Evolutionary conservation across 2,329 filamentous ascomycete genomes (phyloP), one percentile per base, ranked within the genome.

Genomic region (Microsporum ferrugineum): DNA sequence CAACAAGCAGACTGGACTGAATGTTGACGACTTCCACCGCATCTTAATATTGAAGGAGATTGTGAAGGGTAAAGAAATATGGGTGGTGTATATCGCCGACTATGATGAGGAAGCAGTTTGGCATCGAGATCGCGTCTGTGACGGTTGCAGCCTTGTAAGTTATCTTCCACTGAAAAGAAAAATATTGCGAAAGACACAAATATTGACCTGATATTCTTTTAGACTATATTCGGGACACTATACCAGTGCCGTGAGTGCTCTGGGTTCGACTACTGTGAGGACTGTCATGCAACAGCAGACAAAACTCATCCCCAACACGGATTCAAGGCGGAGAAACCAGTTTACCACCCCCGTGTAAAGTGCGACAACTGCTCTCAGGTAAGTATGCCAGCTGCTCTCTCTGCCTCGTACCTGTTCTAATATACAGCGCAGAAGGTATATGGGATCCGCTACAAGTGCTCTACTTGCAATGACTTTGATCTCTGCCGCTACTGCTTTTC

Each of bases 111-210:
- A 60, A 6, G 49, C 47, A n/a, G 36, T 39, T 17, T 60, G 59
- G 59, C 49, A 60, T n/a, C 51, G 33, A 33, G 59, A 60, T 53
- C 8, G 29, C n/a, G 5, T 56, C 7, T 60, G 59, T 47, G 49
- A 60, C 36, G 59, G 59, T 31, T 60, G 59, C 43, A 14, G 34
- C 14, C 36, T 60, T 17, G 59, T 60, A 41, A 60, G 59, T 31
- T 60, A 10, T 7, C 5, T 10, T 43, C n/a, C 12, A 23, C 41
- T 39, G 10, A 7, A 10, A 31, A 12, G 34, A 7, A 31, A 59
- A 33, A 31, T 10, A 56, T 8, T 31, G 38, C 12, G 38, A 41
- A 14, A 41, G 12, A 41, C 10, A 10, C 38, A 34, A 27, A 47
- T 29, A n/a, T 27, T 47, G 23, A 47, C 43, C 8, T 23, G 43